These are phyloP conservation scores for Hypoxylon crocopeplum DNA, from an alignment of 495 filamentous ascomycete genomes.

Conservation along the genomic window DNA sequence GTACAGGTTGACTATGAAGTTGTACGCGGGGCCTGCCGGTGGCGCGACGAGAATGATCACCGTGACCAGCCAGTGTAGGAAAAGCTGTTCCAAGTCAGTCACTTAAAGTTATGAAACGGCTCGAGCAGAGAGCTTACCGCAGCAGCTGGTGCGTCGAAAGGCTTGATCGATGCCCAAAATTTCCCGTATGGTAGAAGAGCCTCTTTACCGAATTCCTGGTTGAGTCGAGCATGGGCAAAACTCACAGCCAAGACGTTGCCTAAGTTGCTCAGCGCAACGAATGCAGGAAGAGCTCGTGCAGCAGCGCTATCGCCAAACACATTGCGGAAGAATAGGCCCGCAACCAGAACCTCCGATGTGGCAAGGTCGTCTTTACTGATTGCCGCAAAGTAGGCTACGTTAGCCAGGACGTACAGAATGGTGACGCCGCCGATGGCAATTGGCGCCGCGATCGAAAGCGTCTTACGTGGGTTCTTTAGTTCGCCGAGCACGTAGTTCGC, in stretches of 20 bases:
- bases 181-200: constrained; percentile 67
- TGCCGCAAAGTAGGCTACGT: constrained; percentile 76
- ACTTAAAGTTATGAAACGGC: neutral
- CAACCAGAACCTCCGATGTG: constrained; percentile 64
- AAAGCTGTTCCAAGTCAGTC: constrained; percentile 37
- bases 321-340: constrained; percentile 70
- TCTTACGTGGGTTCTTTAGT: constrained; percentile 66
- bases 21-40: constrained; percentile 50
- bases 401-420: constrained; percentile 71
- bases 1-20: constrained; percentile 47
- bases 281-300: constrained; percentile 68
- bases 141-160: constrained; percentile 60
- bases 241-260: constrained; percentile 74
- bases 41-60: constrained; percentile 55
- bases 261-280: constrained; percentile 74
- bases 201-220: constrained; percentile 71
- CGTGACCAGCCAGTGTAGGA: constrained; percentile 56
- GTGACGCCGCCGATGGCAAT: constrained; percentile 66
- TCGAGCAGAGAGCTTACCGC: constrained; percentile 41
- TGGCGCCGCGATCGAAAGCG: constrained; percentile 68
- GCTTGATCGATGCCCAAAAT: constrained; percentile 70
- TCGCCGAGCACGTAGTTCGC: constrained; percentile 68
- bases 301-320: constrained; percentile 65
- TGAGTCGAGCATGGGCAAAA: constrained; percentile 71
- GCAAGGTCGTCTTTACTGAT: constrained; percentile 69